phyloP scores from a whole-genome alignment of 495 filamentous ascomycete species.

The Aspergillus heteromorphus region DNA sequence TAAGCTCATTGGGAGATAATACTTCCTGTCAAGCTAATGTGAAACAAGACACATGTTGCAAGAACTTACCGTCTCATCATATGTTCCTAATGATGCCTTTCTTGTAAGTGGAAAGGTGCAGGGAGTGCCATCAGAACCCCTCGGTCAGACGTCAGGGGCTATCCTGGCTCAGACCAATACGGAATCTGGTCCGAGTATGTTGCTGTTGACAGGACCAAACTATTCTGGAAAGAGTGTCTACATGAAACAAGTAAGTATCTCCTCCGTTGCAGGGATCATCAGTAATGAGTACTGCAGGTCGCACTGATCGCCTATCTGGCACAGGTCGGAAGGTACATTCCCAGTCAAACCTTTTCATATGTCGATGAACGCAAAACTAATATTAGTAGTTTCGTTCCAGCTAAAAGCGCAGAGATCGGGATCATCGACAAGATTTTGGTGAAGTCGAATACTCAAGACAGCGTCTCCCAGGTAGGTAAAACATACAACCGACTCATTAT shows the following conservation, averaged over 20 bases:
- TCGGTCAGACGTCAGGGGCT: constrained; percentile 4
- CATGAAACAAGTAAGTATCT: constrained; percentile 67
- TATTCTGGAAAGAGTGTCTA: constrained; percentile 96
- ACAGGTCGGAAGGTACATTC: constrained; percentile 67
- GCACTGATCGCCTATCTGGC: constrained; percentile 93
- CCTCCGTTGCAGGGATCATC: background rate
- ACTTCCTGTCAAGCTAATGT: constrained; percentile 11
- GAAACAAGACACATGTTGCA: constrained; percentile 69
- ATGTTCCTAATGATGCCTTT: constrained; percentile 74
- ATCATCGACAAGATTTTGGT: constrained; percentile 92
- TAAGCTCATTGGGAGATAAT: constrained; percentile 20
- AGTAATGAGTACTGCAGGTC: constrained; percentile 35
- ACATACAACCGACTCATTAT: background rate
- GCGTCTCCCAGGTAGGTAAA: constrained; percentile 57
- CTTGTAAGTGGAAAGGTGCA: constrained; percentile 58
- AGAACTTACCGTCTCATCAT: constrained; percentile 80
- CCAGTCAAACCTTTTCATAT: background rate
- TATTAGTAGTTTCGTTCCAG: constrained; percentile 68
- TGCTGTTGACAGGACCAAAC: constrained; percentile 88
- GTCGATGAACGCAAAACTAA: constrained; percentile 3
- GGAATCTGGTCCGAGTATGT: constrained; percentile 55
- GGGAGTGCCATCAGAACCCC: background rate
- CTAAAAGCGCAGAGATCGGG: constrained; percentile 71
- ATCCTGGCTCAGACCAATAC: background rate
- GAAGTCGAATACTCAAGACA: constrained; percentile 80